These are phyloP conservation scores for Andalucia godoyi DNA, from an alignment of 78 protist genomes.

Conservation along the genomic window DNA sequence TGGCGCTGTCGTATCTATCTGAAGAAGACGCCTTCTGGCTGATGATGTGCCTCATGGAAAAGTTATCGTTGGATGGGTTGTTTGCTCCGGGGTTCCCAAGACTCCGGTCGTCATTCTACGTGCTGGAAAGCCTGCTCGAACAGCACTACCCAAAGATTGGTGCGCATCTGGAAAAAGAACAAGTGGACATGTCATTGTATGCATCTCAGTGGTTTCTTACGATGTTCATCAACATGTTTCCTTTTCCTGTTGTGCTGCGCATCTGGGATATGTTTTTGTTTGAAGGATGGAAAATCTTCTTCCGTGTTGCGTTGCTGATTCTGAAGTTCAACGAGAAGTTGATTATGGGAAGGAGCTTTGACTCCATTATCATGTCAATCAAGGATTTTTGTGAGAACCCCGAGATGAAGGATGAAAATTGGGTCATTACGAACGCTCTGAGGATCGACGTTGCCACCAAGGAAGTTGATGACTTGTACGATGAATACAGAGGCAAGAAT, in stretches of 20 bases:
- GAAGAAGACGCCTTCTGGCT: no score
- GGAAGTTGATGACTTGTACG: no score
- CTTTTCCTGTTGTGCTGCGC: slow-evolving; percentile 1
- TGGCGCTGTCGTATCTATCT: slow-evolving; percentile 52
- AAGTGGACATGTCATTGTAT: neutral
- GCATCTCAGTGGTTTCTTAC: slow-evolving; percentile 35
- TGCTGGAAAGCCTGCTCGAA: neutral
- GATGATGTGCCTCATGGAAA: no score
- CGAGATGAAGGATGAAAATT: no score
- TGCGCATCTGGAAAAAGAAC: neutral
- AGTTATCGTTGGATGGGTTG: no score
- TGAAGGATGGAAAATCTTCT: slow-evolving; percentile 28
- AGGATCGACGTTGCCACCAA: no score
- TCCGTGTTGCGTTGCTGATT: slow-evolving; percentile 1
- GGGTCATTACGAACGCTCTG: no score
- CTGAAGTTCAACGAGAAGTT: neutral
- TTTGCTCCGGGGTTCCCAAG: no score
- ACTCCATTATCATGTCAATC: no score
- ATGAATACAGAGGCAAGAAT: no score
- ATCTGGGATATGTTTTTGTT: slow-evolving; percentile 21
- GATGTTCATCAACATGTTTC: slow-evolving; percentile 9
- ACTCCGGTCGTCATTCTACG: neutral
- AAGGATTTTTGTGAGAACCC: no score
- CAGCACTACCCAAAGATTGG: neutral
- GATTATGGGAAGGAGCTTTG: no score